Percentiles rank a stretch among this genome's conserved stretches.
These are phyloP conservation scores for Dentipellis sp. DNA, from an alignment of 768 basidiomycete species.

Conservation along the genomic window DNA sequence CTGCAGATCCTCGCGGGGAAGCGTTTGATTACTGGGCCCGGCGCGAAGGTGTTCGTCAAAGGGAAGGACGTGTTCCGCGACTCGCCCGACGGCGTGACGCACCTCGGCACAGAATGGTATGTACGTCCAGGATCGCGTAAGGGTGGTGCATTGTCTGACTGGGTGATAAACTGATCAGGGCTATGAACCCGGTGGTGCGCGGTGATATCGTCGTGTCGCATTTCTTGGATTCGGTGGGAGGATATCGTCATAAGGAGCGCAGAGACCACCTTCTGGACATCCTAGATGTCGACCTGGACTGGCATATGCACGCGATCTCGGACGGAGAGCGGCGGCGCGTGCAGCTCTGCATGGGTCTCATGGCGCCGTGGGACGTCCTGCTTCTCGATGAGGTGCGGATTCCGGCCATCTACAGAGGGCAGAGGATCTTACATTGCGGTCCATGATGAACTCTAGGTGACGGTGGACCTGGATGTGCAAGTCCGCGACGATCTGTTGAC, in stretches of 20 bases:
- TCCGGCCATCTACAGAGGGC: constrained; percentile 4
- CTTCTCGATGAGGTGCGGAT: constrained; percentile 82
- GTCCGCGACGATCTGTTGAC: constrained; percentile 86
- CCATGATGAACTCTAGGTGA: constrained; percentile 48
- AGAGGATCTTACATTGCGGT: neutral
- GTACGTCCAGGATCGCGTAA: constrained; percentile 15
- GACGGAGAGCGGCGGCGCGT: constrained; percentile 93
- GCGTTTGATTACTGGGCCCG: constrained; percentile 47
- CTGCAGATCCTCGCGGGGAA: constrained; percentile 93
- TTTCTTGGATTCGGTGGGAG: constrained; percentile 96
- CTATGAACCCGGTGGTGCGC: constrained; percentile 94
- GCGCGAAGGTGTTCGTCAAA: constrained; percentile 59
- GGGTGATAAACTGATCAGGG: constrained; percentile 37
- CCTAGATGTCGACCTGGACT: constrained; percentile 90
- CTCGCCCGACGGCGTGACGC: constrained; percentile 73
- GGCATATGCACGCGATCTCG: constrained; percentile 93
- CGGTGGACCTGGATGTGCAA: constrained; percentile 93
- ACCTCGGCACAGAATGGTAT: constrained; percentile 91
- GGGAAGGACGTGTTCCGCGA: constrained; percentile 85
- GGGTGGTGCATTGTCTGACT: neutral
- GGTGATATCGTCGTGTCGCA: constrained; percentile 86
- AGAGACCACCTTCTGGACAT: constrained; percentile 83
- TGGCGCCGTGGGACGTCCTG: constrained; percentile 89
- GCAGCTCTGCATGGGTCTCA: constrained; percentile 92
- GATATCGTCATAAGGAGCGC: constrained; percentile 86